Conservation (phyloP, 352 stramenopile genomes). For the Lagenidium sp. region DNA sequence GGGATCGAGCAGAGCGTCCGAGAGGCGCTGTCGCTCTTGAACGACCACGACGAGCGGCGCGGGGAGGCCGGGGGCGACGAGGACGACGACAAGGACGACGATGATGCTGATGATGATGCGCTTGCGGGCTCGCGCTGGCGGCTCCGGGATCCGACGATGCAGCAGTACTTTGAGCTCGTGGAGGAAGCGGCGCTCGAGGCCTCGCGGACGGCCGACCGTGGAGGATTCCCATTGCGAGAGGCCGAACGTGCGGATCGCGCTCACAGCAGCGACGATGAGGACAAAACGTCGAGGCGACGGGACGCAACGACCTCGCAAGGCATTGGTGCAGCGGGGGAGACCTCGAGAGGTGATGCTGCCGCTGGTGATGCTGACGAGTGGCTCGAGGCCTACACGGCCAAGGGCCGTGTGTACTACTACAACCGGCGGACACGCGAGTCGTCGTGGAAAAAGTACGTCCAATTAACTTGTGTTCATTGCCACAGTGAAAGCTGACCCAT, state of each 20-base stretch:
- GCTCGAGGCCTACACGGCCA: constrained; percentile 77
- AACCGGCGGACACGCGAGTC: constrained; percentile 79
- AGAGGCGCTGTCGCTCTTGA: constrained; percentile 38
- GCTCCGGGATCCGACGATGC: background rate
- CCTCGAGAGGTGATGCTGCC: too few relatives aligned
- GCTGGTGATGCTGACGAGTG: too few relatives aligned
- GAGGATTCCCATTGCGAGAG: too few relatives aligned
- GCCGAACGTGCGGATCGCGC: constrained; percentile 3
- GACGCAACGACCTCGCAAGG: too few relatives aligned
- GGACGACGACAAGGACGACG: constrained; percentile 9
- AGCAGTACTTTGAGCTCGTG: constrained; percentile 40
- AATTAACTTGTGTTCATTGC: background rate
- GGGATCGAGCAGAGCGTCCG: constrained; percentile 44
- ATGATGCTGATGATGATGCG: constrained; percentile 1
- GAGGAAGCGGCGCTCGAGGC: constrained; percentile 35
- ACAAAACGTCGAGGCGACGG: too few relatives aligned
- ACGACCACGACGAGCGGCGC: constrained; percentile 8
- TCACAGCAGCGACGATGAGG: background rate
- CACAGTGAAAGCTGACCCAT: background rate
- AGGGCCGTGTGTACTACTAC: constrained; percentile 86
- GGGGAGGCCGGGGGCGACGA: constrained; percentile 6
- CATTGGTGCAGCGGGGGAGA: too few relatives aligned
- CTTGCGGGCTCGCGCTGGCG: background rate
- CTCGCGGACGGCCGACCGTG: too few relatives aligned
- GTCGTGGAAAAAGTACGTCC: constrained; percentile 67